Conservation (phyloP, 768 basidiomycete species). For the Brasilioporus rufonigricans region DNA sequence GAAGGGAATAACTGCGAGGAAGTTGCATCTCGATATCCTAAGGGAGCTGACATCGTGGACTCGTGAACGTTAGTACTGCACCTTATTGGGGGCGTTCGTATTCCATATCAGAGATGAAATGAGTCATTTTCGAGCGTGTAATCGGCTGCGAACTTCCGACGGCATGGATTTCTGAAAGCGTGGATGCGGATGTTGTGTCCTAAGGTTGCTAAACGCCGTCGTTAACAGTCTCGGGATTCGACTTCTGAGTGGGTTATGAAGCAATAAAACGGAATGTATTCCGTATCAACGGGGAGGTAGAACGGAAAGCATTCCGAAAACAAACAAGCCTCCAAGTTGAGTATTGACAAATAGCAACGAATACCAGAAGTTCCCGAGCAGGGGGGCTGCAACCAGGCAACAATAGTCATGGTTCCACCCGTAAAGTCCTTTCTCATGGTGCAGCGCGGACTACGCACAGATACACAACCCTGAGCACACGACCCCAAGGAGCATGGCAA, state of each 20-base stretch:
- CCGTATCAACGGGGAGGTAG: not conserved
- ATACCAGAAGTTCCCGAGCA: not conserved
- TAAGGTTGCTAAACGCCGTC: constrained; percentile 19
- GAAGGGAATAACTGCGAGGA: constrained; percentile 15
- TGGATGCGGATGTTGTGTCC: constrained; percentile 4
- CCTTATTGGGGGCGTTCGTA: not conserved
- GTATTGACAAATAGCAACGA: not conserved
- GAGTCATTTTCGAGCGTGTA: constrained; percentile 16
- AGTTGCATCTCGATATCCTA: constrained; percentile 1
- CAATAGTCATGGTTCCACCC: not conserved
- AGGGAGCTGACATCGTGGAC: constrained; percentile 6
- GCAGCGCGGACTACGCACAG: constrained; percentile 17
- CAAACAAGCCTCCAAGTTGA: constrained; percentile 1
- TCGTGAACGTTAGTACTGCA: constrained; percentile 2
- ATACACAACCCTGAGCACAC: constrained; percentile 22
- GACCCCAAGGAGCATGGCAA: constrained; percentile 4
- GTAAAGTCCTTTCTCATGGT: constrained; percentile 20
- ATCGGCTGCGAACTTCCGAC: constrained; percentile 14
- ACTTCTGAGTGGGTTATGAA: constrained; percentile 1
- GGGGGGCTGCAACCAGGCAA: not conserved
- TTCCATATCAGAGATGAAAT: constrained; percentile 16
- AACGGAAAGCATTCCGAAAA: constrained; percentile 7
- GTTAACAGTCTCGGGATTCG: not conserved
- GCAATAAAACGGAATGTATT: constrained; percentile 8
- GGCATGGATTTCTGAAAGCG: constrained; percentile 4